phyloP scores from a whole-genome alignment of 441 rosid genomes.

The Corymbia calophylla region DNA sequence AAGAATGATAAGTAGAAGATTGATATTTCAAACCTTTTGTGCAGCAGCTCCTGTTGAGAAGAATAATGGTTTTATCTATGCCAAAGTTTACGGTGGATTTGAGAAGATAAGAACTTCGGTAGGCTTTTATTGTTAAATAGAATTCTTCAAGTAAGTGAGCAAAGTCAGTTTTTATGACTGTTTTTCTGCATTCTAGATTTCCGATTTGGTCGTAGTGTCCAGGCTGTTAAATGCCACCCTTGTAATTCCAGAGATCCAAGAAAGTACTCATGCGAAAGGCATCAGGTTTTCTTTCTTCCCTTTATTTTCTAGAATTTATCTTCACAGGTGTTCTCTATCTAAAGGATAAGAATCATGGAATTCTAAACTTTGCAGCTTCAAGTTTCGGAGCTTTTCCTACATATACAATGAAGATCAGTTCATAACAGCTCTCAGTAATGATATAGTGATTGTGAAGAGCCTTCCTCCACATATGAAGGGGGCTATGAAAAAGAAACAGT shows the following conservation, averaged over 20 bases:
- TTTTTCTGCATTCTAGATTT: conserved; percentile 87
- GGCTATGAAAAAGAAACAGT: conserved; percentile 72
- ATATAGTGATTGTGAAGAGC: conserved; percentile 55
- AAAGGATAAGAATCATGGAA: background rate
- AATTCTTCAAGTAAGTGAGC: conserved; percentile 23
- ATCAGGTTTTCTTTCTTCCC: conserved; percentile 49
- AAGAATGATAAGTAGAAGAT: background rate
- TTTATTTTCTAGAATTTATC: background rate
- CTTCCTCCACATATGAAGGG: conserved; percentile 79
- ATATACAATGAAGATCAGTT: conserved; percentile 92
- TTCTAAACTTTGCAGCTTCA: conserved; percentile 38
- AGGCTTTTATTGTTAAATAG: conserved; percentile 20
- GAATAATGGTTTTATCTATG: conserved; percentile 73
- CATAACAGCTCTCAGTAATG: conserved; percentile 82
- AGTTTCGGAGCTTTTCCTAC: conserved; percentile 96
- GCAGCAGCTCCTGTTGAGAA: conserved; percentile 54
- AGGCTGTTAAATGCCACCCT: conserved; percentile 99
- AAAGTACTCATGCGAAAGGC: conserved; percentile 82
- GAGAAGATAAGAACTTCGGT: conserved; percentile 90
- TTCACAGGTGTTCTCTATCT: background rate
- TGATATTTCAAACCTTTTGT: background rate
- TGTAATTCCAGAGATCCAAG: conserved; percentile 98
- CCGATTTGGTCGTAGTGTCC: conserved; percentile 99
- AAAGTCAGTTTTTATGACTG: conserved; percentile 21
- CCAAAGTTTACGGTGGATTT: conserved; percentile 93